Conservation (phyloP, 106 monocot genomes). For the Cymbidium sinense region DNA sequence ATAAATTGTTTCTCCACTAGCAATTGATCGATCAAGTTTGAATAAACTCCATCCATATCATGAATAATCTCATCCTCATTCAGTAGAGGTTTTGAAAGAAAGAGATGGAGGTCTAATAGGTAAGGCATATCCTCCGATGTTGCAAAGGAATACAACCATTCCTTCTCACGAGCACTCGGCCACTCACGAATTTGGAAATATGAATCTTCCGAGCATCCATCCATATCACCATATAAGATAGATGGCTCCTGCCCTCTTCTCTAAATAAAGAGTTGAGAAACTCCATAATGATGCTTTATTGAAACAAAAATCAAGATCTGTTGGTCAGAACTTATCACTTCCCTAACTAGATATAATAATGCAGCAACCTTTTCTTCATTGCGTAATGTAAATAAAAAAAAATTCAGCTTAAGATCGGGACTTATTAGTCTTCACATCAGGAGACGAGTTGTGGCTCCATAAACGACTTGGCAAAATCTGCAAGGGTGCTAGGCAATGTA, state of each 20-base stretch:
- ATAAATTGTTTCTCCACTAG: no score
- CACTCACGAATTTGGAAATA: slow-evolving; percentile 78
- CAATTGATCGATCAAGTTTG: no score
- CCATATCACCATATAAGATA: slow-evolving; percentile 91
- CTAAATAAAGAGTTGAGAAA: no score
- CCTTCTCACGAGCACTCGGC: slow-evolving; percentile 84
- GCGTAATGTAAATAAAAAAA: slow-evolving; percentile 82
- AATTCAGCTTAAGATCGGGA: slow-evolving; percentile 70
- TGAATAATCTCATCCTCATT: no score
- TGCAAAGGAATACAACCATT: slow-evolving; percentile 93
- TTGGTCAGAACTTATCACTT: no score
- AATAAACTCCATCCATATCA: no score
- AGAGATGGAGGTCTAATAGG: slow-evolving; percentile 90
- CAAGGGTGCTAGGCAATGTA: slow-evolving; percentile 81
- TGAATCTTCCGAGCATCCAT: slow-evolving; percentile 90
- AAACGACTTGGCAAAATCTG: slow-evolving; percentile 95
- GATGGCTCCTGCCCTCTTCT: slow-evolving; percentile 74
- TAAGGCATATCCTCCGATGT: no score
- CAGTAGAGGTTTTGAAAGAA: slow-evolving; percentile 96
- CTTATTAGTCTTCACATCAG: slow-evolving; percentile 90
- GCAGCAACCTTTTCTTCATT: slow-evolving; percentile 86
- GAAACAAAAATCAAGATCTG: no score
- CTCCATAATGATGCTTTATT: no score
- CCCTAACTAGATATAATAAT: no score
- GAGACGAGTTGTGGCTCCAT: slow-evolving; percentile 87